Evolutionary conservation across 768 basidiomycete species (phyloP).

Genomic region (Suillus occidentalis): DNA sequence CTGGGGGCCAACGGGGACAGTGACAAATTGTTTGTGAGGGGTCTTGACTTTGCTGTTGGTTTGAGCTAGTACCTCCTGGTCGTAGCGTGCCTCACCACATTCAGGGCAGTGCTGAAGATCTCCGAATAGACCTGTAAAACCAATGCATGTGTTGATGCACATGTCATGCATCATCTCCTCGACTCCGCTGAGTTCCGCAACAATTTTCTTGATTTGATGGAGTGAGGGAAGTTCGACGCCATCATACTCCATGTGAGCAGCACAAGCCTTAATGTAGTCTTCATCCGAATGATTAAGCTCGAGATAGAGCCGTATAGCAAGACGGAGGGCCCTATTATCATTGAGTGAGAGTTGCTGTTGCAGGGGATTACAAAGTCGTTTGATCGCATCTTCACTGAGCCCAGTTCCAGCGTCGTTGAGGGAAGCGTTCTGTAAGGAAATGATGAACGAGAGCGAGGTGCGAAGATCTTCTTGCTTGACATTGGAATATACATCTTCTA

Average conservation of each 20-base stretch:
- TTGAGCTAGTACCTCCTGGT: too few relatives aligned
- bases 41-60: too few relatives aligned
- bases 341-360: neutral
- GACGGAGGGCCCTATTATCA: neutral
- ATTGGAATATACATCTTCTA: constrained; percentile 2
- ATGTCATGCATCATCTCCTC: constrained; percentile 19
- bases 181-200: neutral
- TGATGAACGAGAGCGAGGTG: constrained; percentile 17
- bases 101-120: constrained; percentile 12
- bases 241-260: neutral
- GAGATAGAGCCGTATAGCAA: neutral
- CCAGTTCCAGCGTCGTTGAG: constrained; percentile 22
- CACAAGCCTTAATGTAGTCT: neutral
- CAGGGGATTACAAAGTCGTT: constrained; percentile 27
- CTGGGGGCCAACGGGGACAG: too few relatives aligned
- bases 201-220: constrained; percentile 1
- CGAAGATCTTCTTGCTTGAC: neutral
- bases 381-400: constrained; percentile 18
- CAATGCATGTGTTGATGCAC: constrained; percentile 25
- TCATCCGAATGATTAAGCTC: neutral
- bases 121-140: constrained; percentile 21
- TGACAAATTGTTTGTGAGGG: too few relatives aligned
- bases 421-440: constrained; percentile 23
- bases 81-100: constrained; percentile 29
- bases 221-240: neutral